These are phyloP conservation scores for Scalesia atractyloides DNA, from an alignment of 129 eudicot species.

Conservation along the genomic window DNA sequence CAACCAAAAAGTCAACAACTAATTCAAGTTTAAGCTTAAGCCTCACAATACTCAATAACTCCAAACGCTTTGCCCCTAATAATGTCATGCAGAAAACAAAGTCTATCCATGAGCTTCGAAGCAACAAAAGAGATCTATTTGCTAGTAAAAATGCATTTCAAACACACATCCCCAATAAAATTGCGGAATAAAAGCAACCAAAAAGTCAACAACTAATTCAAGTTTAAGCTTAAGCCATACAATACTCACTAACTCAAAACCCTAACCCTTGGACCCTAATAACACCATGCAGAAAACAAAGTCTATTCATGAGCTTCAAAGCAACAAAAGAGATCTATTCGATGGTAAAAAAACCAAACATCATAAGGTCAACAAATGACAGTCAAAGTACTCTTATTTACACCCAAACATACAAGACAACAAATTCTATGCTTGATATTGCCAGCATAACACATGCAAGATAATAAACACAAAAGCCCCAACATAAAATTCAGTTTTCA, in stretches of 20 bases:
- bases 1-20: background rate
- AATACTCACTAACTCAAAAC: slow-evolving; percentile 4
- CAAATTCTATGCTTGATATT: background rate
- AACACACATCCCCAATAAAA: background rate
- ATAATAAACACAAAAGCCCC: slow-evolving; percentile 9
- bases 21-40: background rate
- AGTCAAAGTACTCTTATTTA: background rate
- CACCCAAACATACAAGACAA: slow-evolving; percentile 5
- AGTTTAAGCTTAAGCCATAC: slow-evolving; percentile 6
- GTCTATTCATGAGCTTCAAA: slow-evolving; percentile 10
- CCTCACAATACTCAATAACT: slow-evolving; percentile 8
- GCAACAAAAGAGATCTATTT: slow-evolving; percentile 1
- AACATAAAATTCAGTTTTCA: background rate
- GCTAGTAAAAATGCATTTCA: background rate
- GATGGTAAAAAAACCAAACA: background rate
- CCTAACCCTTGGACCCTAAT: background rate
- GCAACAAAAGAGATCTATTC: background rate
- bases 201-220: background rate
- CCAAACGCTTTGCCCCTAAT: slow-evolving; percentile 2
- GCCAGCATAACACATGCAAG: slow-evolving; percentile 7
- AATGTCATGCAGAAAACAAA: background rate
- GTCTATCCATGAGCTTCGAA: slow-evolving; percentile 10
- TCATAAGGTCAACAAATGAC: slow-evolving; percentile 10
- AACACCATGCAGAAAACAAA: background rate
- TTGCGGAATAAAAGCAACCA: slow-evolving; percentile 7